Percentiles rank a stretch among this genome's conserved stretches.
Conservation (phyloP, 768 basidiomycete genomes). For the Phlegmacium glaucopus region DNA sequence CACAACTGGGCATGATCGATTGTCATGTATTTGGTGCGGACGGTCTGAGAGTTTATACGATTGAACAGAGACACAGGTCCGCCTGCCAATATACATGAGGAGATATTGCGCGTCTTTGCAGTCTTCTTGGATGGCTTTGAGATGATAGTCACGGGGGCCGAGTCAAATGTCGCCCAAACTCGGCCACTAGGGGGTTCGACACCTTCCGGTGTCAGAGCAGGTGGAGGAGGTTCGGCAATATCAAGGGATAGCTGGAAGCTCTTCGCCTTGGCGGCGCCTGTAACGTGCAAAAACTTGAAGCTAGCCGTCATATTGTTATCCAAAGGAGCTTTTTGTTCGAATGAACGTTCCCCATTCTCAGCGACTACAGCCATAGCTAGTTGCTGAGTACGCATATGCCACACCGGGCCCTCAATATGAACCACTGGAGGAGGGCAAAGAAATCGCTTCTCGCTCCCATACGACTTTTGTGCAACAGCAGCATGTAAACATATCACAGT, state of each 20-base stretch:
- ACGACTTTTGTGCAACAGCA: slow-evolving; percentile 93
- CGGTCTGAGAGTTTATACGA: slow-evolving; percentile 94
- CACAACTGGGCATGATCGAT: slow-evolving; percentile 80
- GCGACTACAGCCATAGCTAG: slow-evolving; percentile 85
- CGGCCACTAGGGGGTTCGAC: slow-evolving; percentile 54
- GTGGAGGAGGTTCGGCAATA: slow-evolving; percentile 71
- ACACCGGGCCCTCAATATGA: slow-evolving; percentile 85
- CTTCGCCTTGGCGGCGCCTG: slow-evolving; percentile 85
- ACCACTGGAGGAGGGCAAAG: slow-evolving; percentile 93
- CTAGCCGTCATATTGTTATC: slow-evolving; percentile 84
- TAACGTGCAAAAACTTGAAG: slow-evolving; percentile 91
- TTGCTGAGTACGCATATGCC: slow-evolving; percentile 78
- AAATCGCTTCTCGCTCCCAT: slow-evolving; percentile 93
- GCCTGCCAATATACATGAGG: slow-evolving; percentile 85
- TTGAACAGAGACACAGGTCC: slow-evolving; percentile 93
- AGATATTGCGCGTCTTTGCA: slow-evolving; percentile 89
- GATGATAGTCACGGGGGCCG: slow-evolving; percentile 89
- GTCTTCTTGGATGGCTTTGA: slow-evolving; percentile 98
- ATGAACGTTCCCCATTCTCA: slow-evolving; percentile 78
- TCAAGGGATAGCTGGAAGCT: slow-evolving; percentile 85
- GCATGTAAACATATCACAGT: slow-evolving; percentile 89
- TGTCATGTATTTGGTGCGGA: slow-evolving; percentile 97
- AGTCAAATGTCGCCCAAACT: slow-evolving; percentile 89
- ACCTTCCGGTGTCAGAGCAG: slow-evolving; percentile 43
- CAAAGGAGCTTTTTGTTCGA: slow-evolving; percentile 79